Percentiles rank a stretch among this genome's conserved stretches.
These are phyloP conservation scores for Myxozyma melibiosi DNA, from an alignment of 805 yeast genomes.

Conservation along the genomic window DNA sequence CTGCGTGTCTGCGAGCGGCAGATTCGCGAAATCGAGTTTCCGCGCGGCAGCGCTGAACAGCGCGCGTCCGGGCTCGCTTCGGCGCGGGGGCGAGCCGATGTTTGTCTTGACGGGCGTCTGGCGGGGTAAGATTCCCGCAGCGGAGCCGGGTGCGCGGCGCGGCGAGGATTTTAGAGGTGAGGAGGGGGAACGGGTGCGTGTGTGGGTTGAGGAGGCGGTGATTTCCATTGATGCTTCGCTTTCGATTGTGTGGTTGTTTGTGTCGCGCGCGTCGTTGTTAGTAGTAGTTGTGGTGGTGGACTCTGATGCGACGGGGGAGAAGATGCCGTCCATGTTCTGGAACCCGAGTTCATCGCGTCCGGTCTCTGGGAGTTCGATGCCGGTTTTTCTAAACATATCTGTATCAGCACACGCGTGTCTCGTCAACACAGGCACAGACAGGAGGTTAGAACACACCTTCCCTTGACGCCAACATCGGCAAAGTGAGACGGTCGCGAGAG, in stretches of 20 bases:
- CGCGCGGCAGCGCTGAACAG: slow-evolving; percentile 10
- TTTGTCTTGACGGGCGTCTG: slow-evolving; percentile 32
- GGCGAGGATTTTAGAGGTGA: neutral
- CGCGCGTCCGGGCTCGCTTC: slow-evolving; percentile 18
- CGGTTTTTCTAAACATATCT: slow-evolving; percentile 30
- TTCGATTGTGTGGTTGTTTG: slow-evolving; percentile 16
- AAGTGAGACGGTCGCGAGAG: slow-evolving; percentile 22
- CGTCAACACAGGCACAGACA: too few species aligned
- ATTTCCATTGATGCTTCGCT: slow-evolving; percentile 28
- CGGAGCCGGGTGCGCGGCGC: neutral
- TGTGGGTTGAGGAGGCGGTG: slow-evolving; percentile 5
- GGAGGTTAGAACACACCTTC: slow-evolving; percentile 16
- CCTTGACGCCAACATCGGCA: slow-evolving; percentile 31
- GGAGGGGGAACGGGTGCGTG: neutral
- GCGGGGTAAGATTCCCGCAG: slow-evolving; percentile 17
- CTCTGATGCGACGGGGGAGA: slow-evolving; percentile 24
- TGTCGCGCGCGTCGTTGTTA: neutral
- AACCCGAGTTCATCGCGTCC: slow-evolving; percentile 35
- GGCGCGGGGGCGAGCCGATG: slow-evolving; percentile 32
- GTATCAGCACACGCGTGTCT: too few species aligned
- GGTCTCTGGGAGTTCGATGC: slow-evolving; percentile 34
- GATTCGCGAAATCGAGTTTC: slow-evolving; percentile 16
- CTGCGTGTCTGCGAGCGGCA: neutral
- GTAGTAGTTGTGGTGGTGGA: neutral
- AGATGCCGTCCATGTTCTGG: slow-evolving; percentile 36